These are phyloP conservation scores for Pichia occidentalis DNA, from an alignment of 805 yeast genomes.

Conservation along the genomic window DNA sequence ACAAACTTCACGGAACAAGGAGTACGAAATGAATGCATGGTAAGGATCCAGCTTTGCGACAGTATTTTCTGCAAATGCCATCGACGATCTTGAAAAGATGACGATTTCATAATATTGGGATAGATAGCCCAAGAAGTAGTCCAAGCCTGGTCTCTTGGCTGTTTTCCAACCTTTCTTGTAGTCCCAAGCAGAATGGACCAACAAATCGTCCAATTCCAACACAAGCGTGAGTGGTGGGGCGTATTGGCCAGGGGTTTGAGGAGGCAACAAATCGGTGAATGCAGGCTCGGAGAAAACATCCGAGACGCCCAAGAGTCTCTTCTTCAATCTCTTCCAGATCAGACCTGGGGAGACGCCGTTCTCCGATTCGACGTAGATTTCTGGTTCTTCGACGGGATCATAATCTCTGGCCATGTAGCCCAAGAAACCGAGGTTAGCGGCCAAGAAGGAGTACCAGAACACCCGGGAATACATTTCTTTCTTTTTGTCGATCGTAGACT, in stretches of 20 bases:
- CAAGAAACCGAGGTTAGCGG: constrained; percentile 45
- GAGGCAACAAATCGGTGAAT: constrained; percentile 87
- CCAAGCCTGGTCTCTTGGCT: constrained; percentile 97
- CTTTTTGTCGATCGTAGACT: constrained; percentile 68
- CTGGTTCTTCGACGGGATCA: constrained; percentile 68
- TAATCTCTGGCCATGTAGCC: constrained; percentile 77
- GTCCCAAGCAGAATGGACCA: constrained; percentile 90
- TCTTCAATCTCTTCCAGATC: constrained; percentile 61
- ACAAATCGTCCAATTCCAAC: constrained; percentile 78
- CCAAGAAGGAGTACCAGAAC: constrained; percentile 56
- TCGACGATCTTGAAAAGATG: constrained; percentile 76
- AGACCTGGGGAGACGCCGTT: constrained; percentile 64
- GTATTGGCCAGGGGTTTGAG: constrained; percentile 83
- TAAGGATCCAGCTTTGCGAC: constrained; percentile 89
- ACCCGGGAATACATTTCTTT: constrained; percentile 77
- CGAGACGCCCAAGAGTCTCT: constrained; percentile 69
- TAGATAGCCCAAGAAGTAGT: constrained; percentile 89
- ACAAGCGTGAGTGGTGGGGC: constrained; percentile 90
- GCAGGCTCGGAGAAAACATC: constrained; percentile 90
- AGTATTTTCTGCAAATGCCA: constrained; percentile 77
- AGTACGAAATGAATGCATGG: constrained; percentile 81
- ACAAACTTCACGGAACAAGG: constrained; percentile 86
- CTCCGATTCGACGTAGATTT: constrained; percentile 36
- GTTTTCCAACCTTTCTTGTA: constrained; percentile 95
- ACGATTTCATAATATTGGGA: constrained; percentile 96